Conservation (phyloP, 2,329 filamentous ascomycete genomes). For the Tetracladium maxilliforme region DNA sequence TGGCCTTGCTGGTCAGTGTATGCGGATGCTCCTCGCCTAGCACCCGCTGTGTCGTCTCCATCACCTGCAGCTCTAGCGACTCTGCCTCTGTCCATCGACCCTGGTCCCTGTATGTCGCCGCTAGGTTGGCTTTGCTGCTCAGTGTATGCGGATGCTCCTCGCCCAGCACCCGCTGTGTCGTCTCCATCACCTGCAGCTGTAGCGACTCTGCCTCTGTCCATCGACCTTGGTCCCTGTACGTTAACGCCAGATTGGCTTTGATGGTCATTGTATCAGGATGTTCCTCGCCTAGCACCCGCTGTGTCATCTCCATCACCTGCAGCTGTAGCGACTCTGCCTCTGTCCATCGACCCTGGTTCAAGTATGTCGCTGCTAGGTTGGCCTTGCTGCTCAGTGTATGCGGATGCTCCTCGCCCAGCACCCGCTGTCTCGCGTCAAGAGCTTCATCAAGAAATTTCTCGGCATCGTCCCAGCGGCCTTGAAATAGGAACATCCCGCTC, state of each 20-base stretch:
- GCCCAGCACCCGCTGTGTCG: constrained; percentile 1
- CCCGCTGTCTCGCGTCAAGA: too few species aligned
- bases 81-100: constrained; percentile 3
- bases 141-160: constrained; percentile 2
- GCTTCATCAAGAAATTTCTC: too few species aligned
- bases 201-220: constrained; percentile 3
- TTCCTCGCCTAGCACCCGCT: constrained; percentile 1
- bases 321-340: constrained; percentile 2
- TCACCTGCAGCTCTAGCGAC: constrained; percentile 1
- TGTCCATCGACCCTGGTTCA: constrained; percentile 1
- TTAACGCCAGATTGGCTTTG: constrained; percentile 1
- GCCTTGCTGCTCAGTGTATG: too few species aligned
- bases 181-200: constrained; percentile 1
- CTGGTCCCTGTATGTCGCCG: not conserved
- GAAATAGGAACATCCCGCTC: too few species aligned
- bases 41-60: constrained; percentile 8
- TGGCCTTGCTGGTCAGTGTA: constrained; percentile 7
- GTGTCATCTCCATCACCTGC: constrained; percentile 1
- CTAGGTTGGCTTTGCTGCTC: constrained; percentile 1
- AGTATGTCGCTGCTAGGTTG: constrained; percentile 1
- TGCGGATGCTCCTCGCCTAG: constrained; percentile 10
- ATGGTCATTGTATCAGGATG: constrained; percentile 1
- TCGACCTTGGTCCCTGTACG: constrained; percentile 1
- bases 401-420: too few species aligned
- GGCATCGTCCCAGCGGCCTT: too few species aligned